Percentiles rank a stretch among this genome's conserved stretches.
These are phyloP conservation scores for Moniliophthora roreri DNA, from an alignment of 1,284 basidiomycete genomes.

Conservation along the genomic window DNA sequence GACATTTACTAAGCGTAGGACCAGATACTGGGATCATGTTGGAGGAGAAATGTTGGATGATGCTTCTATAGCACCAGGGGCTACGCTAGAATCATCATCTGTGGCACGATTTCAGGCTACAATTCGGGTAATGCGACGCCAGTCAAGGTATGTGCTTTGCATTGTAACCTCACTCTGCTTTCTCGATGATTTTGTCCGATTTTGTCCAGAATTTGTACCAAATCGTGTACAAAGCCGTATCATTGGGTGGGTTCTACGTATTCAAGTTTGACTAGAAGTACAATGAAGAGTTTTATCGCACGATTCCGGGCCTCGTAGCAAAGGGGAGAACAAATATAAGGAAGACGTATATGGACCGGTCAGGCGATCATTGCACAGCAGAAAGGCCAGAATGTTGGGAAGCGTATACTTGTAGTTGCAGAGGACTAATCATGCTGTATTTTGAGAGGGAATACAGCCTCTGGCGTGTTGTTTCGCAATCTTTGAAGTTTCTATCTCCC, in stretches of 20 bases:
- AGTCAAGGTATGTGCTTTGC: conserved; percentile 25
- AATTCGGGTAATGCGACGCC: conserved; percentile 26
- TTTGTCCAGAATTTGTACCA: conserved; percentile 30
- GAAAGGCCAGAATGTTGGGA: conserved; percentile 43
- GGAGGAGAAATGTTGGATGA: conserved; percentile 68
- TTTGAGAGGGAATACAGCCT: too few species aligned
- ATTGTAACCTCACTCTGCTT: neutral
- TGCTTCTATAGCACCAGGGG: conserved; percentile 35
- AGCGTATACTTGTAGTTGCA: conserved; percentile 18
- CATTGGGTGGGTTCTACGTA: conserved; percentile 62
- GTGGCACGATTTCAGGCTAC: conserved; percentile 22
- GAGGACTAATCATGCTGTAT: neutral
- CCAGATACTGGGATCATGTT: conserved; percentile 50
- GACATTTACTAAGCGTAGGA: neutral
- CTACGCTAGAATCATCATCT: conserved; percentile 7
- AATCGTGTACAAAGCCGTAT: conserved; percentile 39
- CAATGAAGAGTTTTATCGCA: conserved; percentile 42
- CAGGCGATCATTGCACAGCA: conserved; percentile 42
- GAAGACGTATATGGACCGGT: conserved; percentile 42
- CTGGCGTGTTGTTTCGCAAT: too few species aligned
- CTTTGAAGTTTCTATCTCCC: too few species aligned
- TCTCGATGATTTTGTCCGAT: neutral
- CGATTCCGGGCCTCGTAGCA: conserved; percentile 42
- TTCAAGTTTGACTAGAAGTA: conserved; percentile 38
- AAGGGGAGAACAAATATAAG: conserved; percentile 50